A percentile compares a stretch with the other conserved stretches of the same genome.
phyloP scores from a whole-genome alignment of 441 rosid genomes.

The Pelargonium citronellum region DNA sequence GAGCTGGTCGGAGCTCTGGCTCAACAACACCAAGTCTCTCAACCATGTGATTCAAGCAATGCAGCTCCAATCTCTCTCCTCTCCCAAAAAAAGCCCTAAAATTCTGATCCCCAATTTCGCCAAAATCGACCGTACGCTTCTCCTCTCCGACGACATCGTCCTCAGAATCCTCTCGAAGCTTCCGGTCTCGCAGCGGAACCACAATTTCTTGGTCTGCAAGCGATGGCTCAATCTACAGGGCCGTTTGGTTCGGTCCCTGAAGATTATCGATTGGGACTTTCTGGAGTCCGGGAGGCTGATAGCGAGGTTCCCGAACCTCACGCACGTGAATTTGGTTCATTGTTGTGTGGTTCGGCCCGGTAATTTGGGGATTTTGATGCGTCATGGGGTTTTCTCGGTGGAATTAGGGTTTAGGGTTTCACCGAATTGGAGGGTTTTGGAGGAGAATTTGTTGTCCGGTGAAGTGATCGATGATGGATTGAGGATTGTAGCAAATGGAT shows the following conservation, averaged over 20 bases:
- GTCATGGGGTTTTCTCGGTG: conserved; percentile 36
- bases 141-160: conserved; percentile 53
- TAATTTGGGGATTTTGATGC: conserved; percentile 39
- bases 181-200: conserved; percentile 44
- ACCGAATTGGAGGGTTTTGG: conserved; percentile 32
- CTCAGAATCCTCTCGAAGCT: conserved; percentile 43
- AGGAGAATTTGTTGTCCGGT: conserved; percentile 33
- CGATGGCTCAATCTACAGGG: conserved; percentile 66
- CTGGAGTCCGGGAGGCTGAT: conserved; percentile 48
- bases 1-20: conserved; percentile 69
- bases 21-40: conserved; percentile 48
- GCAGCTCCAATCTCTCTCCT: conserved; percentile 48
- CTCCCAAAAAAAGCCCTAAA: conserved; percentile 35
- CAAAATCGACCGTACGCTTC: conserved; percentile 51
- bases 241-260: conserved; percentile 43
- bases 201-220: conserved; percentile 52
- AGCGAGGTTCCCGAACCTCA: conserved; percentile 53
- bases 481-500: conserved; percentile 39
- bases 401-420: conserved; percentile 34
- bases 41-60: conserved; percentile 44
- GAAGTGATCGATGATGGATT: conserved; percentile 50
- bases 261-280: conserved; percentile 52
- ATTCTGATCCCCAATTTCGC: conserved; percentile 38
- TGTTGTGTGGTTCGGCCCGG: conserved; percentile 39
- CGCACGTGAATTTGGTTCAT: conserved; percentile 49